phyloP scores from a whole-genome alignment of 805 yeast genomes.

The Zygotorulaspora sp. region DNA sequence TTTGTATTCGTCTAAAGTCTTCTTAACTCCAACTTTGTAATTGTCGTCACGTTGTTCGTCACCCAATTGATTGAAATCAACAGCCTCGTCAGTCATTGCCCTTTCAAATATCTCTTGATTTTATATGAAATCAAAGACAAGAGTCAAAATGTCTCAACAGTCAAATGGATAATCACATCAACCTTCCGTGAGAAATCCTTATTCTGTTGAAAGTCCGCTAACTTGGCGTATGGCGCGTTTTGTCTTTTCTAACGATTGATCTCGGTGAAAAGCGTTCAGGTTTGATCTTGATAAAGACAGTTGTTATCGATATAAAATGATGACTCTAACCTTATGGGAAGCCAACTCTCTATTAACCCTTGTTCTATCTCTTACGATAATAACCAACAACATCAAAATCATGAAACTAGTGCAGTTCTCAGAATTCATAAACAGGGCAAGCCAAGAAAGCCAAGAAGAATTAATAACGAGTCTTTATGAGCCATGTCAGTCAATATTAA shows the following conservation, averaged over 20 bases:
- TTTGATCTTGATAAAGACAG: neutral
- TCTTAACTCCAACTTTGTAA: constrained; percentile 46
- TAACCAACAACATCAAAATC: too few relatives aligned
- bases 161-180: too few relatives aligned
- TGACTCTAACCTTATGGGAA: too few relatives aligned
- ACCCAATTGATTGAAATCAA: constrained; percentile 28
- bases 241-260: constrained; percentile 1
- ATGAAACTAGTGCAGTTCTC: constrained; percentile 1
- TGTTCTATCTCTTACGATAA: too few relatives aligned
- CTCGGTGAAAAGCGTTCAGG: constrained; percentile 2
- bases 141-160: too few relatives aligned
- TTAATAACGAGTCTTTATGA: constrained; percentile 21
- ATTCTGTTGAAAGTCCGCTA: too few relatives aligned
- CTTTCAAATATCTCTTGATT: neutral
- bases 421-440: constrained; percentile 5
- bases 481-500: constrained; percentile 19
- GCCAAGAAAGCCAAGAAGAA: constrained; percentile 9
- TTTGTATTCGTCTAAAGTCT: constrained; percentile 78
- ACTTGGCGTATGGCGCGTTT: too few relatives aligned
- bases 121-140: too few relatives aligned
- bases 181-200: too few relatives aligned
- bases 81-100: constrained; percentile 35
- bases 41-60: constrained; percentile 28
- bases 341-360: too few relatives aligned
- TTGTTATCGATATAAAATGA: too few relatives aligned